A percentile compares a stretch with the other conserved stretches of the same genome.
Evolutionary conservation across 164 flowering plant genomes (phyloP).

Genomic region (Aristolochia fimbriata): DNA sequence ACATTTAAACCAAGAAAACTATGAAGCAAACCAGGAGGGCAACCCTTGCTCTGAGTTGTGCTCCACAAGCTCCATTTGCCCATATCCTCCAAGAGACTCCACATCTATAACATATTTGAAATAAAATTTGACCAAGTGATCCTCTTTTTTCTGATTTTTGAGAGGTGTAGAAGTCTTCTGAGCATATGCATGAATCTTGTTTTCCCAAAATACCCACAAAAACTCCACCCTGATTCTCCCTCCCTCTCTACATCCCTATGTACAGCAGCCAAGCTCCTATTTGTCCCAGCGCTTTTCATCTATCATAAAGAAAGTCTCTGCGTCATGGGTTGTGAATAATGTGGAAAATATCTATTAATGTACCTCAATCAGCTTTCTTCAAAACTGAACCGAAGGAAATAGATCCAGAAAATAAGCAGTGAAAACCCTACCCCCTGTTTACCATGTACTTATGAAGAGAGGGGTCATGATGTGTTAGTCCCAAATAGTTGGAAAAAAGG

Average conservation of each 20-base stretch:
- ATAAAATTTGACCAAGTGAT: constrained; percentile 43
- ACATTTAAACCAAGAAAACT: constrained; percentile 38
- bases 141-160: constrained; percentile 45
- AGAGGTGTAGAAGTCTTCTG: constrained; percentile 47
- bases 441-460: background rate
- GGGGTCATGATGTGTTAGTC: background rate
- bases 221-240: constrained; percentile 65
- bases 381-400: constrained; percentile 22
- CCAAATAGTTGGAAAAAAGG: too few relatives aligned
- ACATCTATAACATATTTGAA: constrained; percentile 66
- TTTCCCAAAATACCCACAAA: constrained; percentile 43
- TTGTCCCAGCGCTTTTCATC: constrained; percentile 95
- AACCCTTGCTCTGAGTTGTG: constrained; percentile 77
- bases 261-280: constrained; percentile 85
- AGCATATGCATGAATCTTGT: constrained; percentile 65
- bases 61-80: constrained; percentile 93
- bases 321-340: constrained; percentile 53
- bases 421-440: background rate
- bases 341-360: constrained; percentile 39
- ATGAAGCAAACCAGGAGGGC: constrained; percentile 95
- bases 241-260: constrained; percentile 90
- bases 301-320: constrained; percentile 86
- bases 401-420: constrained; percentile 16
- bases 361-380: constrained; percentile 46
- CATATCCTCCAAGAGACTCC: constrained; percentile 94